Evolutionary conservation across 177 flowering plant species (phyloP).

Genomic region (Vitis hybrid): DNA sequence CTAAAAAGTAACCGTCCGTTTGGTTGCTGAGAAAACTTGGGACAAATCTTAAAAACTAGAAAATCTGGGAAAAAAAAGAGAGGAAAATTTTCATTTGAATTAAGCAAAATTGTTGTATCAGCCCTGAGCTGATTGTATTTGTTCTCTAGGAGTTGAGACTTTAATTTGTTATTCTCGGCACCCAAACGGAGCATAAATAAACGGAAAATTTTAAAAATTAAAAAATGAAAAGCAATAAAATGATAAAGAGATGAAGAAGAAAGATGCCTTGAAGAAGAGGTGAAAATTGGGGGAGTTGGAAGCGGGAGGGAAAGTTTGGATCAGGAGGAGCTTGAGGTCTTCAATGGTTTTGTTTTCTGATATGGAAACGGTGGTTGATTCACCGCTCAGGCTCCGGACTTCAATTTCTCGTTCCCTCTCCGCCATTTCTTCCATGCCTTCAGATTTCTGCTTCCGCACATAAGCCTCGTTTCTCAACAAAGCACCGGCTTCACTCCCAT

Average conservation of each 20-base stretch:
- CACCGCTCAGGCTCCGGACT: constrained; percentile 68
- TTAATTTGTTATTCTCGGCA: neutral
- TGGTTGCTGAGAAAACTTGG: too few species aligned
- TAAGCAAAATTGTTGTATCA: too few species aligned
- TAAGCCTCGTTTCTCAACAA: too few species aligned
- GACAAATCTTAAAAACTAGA: too few species aligned
- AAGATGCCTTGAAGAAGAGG: constrained; percentile 68
- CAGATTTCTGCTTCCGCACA: too few species aligned
- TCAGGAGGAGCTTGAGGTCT: constrained; percentile 60
- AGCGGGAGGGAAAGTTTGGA: constrained; percentile 54
- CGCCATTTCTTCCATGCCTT: constrained; percentile 18
- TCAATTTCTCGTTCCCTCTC: constrained; percentile 36
- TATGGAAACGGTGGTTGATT: constrained; percentile 41
- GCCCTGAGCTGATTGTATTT: too few species aligned
- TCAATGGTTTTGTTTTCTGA: constrained; percentile 36
- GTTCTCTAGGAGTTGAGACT: too few species aligned
- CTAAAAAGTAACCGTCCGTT: too few species aligned
- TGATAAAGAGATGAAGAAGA: neutral
- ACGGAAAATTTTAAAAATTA: neutral
- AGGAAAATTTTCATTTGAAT: neutral
- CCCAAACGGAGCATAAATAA: neutral
- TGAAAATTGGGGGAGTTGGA: constrained; percentile 59
- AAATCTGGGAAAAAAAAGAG: neutral
- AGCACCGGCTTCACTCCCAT: too few species aligned
- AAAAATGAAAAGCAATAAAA: neutral